Percentiles rank a stretch among this genome's conserved stretches.
phyloP scores from a whole-genome alignment of 257 asterid genomes.

The Scutellaria minor region DNA sequence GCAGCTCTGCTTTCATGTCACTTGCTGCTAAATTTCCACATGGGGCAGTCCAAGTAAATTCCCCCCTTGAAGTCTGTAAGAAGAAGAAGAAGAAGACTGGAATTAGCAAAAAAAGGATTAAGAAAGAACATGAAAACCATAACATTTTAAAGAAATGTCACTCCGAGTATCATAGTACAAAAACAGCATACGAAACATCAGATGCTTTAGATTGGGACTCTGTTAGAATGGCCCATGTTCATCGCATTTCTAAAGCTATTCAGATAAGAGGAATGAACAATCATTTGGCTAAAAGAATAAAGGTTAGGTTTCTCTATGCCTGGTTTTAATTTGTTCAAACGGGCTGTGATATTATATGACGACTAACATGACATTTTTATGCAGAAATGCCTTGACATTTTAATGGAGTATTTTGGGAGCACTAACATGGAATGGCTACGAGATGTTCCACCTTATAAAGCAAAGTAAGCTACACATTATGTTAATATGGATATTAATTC shows the following conservation, averaged over 20 bases:
- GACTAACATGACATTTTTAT: not conserved
- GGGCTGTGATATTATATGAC: too few relatives aligned
- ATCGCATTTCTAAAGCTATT: slow-evolving; percentile 28
- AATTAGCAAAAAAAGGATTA: not conserved
- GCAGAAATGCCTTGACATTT: slow-evolving; percentile 27
- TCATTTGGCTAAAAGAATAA: slow-evolving; percentile 35
- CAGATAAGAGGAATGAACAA: slow-evolving; percentile 33
- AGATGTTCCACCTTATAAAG: slow-evolving; percentile 31
- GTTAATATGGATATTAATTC: not conserved
- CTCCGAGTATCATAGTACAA: not conserved
- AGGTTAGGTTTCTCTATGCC: slow-evolving; percentile 23
- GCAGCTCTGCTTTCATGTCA: slow-evolving; percentile 40
- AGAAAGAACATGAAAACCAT: not conserved
- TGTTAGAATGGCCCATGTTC: slow-evolving; percentile 24
- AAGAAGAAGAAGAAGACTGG: too few relatives aligned
- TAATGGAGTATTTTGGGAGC: slow-evolving; percentile 24
- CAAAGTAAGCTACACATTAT: slow-evolving; percentile 29
- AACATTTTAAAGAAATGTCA: slow-evolving; percentile 13
- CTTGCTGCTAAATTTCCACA: slow-evolving; percentile 40
- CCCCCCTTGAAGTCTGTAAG: too few relatives aligned
- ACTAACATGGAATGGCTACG: slow-evolving; percentile 35
- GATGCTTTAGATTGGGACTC: slow-evolving; percentile 36
- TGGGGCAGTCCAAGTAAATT: too few relatives aligned
- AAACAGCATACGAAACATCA: not conserved
- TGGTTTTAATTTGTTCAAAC: not conserved